Evolutionary conservation across 371 early-diverging fungal genomes (phyloP).

Genomic region (Mortierella sp.): DNA sequence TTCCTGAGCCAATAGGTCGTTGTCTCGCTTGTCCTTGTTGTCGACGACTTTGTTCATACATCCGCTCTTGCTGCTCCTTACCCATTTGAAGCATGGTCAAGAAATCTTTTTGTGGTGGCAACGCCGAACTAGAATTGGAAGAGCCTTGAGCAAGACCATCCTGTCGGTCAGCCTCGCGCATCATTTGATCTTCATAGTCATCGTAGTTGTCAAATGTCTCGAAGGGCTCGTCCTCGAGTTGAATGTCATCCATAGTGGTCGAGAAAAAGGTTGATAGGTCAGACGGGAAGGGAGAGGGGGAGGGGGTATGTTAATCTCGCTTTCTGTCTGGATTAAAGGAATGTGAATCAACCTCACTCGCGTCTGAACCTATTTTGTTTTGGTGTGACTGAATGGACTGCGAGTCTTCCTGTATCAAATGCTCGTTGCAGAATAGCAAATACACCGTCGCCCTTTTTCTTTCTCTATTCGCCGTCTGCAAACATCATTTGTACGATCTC

Average conservation of each 20-base stretch:
- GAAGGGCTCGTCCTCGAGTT: conserved; percentile 37
- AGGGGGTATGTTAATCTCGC: not conserved
- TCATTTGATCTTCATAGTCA: conserved; percentile 38
- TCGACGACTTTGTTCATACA: not conserved
- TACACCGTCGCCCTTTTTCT: no score
- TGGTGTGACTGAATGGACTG: no score
- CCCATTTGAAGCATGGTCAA: conserved; percentile 24
- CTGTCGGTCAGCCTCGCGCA: conserved; percentile 33
- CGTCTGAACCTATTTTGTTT: no score
- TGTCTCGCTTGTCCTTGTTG: conserved; percentile 13
- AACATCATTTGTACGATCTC: no score
- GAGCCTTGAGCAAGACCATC: conserved; percentile 8
- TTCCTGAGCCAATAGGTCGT: conserved; percentile 23
- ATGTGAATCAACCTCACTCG: no score
- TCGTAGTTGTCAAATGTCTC: conserved; percentile 44
- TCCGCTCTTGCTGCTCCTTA: not conserved
- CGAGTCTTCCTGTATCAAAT: no score
- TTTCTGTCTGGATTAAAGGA: not conserved
- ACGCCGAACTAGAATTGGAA: not conserved
- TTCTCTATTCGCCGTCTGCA: no score
- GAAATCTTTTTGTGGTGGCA: conserved; percentile 33
- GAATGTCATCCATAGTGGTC: conserved; percentile 31
- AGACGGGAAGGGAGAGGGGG: not conserved
- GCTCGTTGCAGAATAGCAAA: no score
- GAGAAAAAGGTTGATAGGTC: no score